Conservation (phyloP, 805 yeast genomes). For the Blastobotrys peoriensis region DNA sequence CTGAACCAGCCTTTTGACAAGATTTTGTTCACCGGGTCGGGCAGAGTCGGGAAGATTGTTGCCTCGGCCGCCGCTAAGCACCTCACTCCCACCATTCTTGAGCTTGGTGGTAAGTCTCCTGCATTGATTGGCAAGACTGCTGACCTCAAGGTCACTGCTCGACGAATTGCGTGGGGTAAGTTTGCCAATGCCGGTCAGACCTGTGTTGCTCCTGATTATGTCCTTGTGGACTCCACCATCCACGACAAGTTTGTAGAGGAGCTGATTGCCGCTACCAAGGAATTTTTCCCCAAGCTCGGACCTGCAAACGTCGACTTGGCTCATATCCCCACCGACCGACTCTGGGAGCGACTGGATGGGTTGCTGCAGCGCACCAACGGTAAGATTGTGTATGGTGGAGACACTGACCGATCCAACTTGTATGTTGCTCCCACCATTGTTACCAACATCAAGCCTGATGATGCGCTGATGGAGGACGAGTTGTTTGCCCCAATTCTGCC, state of each 20-base stretch:
- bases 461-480: slow-evolving; percentile 68
- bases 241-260: slow-evolving; percentile 46
- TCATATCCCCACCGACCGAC: slow-evolving; percentile 51
- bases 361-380: slow-evolving; percentile 43
- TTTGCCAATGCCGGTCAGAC: slow-evolving; percentile 83
- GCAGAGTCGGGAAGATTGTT: slow-evolving; percentile 67
- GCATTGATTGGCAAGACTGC: slow-evolving; percentile 54
- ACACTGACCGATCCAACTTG: slow-evolving; percentile 8
- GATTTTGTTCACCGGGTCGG: slow-evolving; percentile 82
- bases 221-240: slow-evolving; percentile 55
- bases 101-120: slow-evolving; percentile 92
- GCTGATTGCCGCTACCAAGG: slow-evolving; percentile 36
- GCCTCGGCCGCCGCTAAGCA: slow-evolving; percentile 78
- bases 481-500: slow-evolving; percentile 86
- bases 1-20: slow-evolving; percentile 67
- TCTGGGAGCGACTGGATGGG: slow-evolving; percentile 35
- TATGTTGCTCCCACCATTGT: slow-evolving; percentile 71
- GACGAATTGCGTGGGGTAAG: slow-evolving; percentile 72
- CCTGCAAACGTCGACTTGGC: slow-evolving; percentile 39
- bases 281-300: slow-evolving; percentile 33
- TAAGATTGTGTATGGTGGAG: slow-evolving; percentile 39
- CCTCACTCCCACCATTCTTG: slow-evolving; percentile 74
- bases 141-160: slow-evolving; percentile 39
- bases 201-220: slow-evolving; percentile 84
- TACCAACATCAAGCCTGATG: slow-evolving; percentile 56